These are phyloP conservation scores for Mycosphaerella arachidis DNA, from an alignment of 2,329 filamentous ascomycete genomes.

Conservation along the genomic window DNA sequence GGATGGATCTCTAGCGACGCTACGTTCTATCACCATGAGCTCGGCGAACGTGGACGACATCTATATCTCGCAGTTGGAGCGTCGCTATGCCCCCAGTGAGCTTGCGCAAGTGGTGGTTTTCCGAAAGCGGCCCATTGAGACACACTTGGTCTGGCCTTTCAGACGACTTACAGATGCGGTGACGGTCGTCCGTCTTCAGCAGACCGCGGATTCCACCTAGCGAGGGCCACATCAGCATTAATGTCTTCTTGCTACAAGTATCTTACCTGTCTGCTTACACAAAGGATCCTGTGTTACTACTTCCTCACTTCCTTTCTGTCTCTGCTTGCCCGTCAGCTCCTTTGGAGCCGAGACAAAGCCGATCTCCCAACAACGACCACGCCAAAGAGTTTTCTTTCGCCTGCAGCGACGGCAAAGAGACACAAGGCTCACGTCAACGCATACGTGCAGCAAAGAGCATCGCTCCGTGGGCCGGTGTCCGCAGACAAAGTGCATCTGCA, in stretches of 20 bases:
- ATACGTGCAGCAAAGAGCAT: slow-evolving; percentile 25
- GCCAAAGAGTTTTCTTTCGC: slow-evolving; percentile 19
- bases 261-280: slow-evolving; percentile 27
- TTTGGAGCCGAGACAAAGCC: slow-evolving; percentile 33
- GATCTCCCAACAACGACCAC: slow-evolving; percentile 24
- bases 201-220: slow-evolving; percentile 6
- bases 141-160: slow-evolving; percentile 27
- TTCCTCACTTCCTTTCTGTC: slow-evolving; percentile 27
- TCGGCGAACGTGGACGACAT: slow-evolving; percentile 17
- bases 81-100: slow-evolving; percentile 17
- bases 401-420: slow-evolving; percentile 16
- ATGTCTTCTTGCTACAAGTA: slow-evolving; percentile 31
- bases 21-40: slow-evolving; percentile 21
- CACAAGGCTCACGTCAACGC: slow-evolving; percentile 23
- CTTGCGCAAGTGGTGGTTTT: slow-evolving; percentile 25
- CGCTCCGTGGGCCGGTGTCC: slow-evolving; percentile 15
- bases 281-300: slow-evolving; percentile 33
- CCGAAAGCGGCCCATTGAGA: slow-evolving; percentile 32
- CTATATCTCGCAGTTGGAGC: slow-evolving; percentile 22
- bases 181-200: slow-evolving; percentile 29
- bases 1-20: slow-evolving; percentile 25
- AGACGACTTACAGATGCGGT: slow-evolving; percentile 33
- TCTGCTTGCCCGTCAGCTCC: slow-evolving; percentile 25
- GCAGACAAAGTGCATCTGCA: slow-evolving; percentile 28
- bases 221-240: slow-evolving; percentile 15